phyloP scores from a whole-genome alignment of 768 basidiomycete genomes.

The Tricholoma furcatifolium region DNA sequence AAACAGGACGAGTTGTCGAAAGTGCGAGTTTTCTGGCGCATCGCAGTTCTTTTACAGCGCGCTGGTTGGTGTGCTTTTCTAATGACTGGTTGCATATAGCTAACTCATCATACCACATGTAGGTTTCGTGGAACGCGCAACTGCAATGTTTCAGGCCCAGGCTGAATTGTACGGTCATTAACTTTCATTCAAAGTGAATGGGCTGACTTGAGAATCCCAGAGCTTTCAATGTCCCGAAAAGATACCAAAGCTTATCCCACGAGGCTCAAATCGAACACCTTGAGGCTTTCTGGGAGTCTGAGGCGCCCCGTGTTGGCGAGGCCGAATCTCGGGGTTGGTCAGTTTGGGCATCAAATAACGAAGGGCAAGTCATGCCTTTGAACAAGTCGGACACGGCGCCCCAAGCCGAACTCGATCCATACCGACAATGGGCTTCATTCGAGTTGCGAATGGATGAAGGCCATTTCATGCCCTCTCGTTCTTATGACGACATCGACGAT shows the following conservation, averaged over 20 bases:
- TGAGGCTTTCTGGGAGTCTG: constrained; percentile 86
- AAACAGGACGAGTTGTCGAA: constrained; percentile 48
- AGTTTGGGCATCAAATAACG: constrained; percentile 47
- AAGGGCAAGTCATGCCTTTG: constrained; percentile 31
- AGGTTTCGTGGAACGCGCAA: constrained; percentile 76
- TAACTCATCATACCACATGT: constrained; percentile 10
- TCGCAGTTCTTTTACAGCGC: constrained; percentile 56
- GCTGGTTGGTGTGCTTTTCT: constrained; percentile 49
- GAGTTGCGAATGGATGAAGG: constrained; percentile 51
- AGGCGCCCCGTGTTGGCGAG: constrained; percentile 76
- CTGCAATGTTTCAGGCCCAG: constrained; percentile 81
- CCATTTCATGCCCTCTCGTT: constrained; percentile 50
- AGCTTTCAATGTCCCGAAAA: constrained; percentile 53
- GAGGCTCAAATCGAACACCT: constrained; percentile 53
- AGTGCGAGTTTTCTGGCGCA: constrained; percentile 71
- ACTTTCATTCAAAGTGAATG: neutral
- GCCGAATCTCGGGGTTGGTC: constrained; percentile 65
- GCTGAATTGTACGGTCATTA: constrained; percentile 63
- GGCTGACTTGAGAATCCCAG: constrained; percentile 33
- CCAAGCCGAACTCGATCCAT: constrained; percentile 53
- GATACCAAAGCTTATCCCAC: constrained; percentile 42
- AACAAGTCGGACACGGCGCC: constrained; percentile 8
- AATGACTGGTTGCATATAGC: constrained; percentile 2
- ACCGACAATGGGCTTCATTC: constrained; percentile 59
- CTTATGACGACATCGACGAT: constrained; percentile 54